Evolutionary conservation across 2,329 filamentous ascomycete genomes (phyloP).

Genomic region (Sporothrix pseudoabietina): DNA sequence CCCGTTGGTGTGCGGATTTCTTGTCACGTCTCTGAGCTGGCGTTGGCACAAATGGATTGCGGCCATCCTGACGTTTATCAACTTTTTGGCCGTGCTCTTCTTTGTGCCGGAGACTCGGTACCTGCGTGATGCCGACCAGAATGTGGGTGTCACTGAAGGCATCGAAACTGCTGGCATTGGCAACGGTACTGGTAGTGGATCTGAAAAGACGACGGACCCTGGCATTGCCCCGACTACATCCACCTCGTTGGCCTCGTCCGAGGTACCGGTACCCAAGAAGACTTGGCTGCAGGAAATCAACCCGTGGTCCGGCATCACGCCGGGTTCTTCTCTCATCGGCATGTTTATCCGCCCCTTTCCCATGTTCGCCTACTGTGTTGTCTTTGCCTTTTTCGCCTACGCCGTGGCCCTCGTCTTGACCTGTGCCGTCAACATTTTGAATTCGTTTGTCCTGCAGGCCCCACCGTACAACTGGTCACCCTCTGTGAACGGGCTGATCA

Average conservation of each 20-base stretch:
- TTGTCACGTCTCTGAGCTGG: slow-evolving; percentile 40
- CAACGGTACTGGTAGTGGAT: not conserved
- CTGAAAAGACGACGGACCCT: not conserved
- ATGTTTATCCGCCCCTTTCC: slow-evolving; percentile 40
- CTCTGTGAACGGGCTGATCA: slow-evolving; percentile 41
- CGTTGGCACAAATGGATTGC: slow-evolving; percentile 42
- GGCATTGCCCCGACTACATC: not conserved
- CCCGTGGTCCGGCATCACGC: slow-evolving; percentile 38
- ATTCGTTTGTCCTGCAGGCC: slow-evolving; percentile 41
- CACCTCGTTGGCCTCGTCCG: not conserved
- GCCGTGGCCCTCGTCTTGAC: slow-evolving; percentile 40
- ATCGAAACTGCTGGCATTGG: not conserved
- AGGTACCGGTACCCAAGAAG: slow-evolving; percentile 35
- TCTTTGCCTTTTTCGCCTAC: slow-evolving; percentile 41
- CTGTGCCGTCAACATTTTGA: slow-evolving; percentile 41
- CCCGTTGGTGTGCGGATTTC: slow-evolving; percentile 41
- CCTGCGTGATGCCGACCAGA: slow-evolving; percentile 35
- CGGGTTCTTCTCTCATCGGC: slow-evolving; percentile 37
- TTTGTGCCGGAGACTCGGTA: slow-evolving; percentile 42
- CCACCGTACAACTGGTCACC: slow-evolving; percentile 41
- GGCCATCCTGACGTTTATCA: slow-evolving; percentile 38
- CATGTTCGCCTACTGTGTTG: slow-evolving; percentile 40
- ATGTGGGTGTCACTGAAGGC: slow-evolving; percentile 15
- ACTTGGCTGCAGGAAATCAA: slow-evolving; percentile 37
- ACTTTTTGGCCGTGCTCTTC: slow-evolving; percentile 39